Conservation (phyloP, 192 early-diverging fungal species). For the Obelidium mucronatum region DNA sequence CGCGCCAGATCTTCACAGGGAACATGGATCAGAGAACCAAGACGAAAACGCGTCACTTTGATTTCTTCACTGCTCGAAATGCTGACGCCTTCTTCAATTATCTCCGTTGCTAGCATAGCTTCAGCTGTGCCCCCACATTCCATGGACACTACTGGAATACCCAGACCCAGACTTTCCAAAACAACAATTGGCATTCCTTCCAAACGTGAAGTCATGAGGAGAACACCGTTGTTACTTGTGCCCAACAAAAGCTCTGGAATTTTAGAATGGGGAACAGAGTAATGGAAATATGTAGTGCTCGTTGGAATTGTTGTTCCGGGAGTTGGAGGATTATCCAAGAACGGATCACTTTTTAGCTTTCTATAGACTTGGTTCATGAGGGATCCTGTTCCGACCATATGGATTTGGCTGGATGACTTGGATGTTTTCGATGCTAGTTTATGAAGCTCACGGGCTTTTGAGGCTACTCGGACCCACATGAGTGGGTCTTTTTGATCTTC, state of each 20-base stretch:
- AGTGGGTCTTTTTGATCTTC: constrained; percentile 41
- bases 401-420: background rate
- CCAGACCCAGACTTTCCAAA: constrained; percentile 33
- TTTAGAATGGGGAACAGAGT: background rate
- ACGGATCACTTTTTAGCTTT: background rate
- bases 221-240: constrained; percentile 13
- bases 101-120: constrained; percentile 2
- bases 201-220: constrained; percentile 34
- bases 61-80: background rate
- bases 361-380: background rate
- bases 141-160: constrained; percentile 39
- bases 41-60: background rate
- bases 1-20: background rate
- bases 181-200: constrained; percentile 41
- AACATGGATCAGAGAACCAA: constrained; percentile 21
- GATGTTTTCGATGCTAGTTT: background rate
- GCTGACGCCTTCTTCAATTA: constrained; percentile 1
- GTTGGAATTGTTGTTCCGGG: background rate
- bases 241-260: constrained; percentile 8
- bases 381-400: constrained; percentile 25
- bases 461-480: constrained; percentile 32
- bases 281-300: background rate
- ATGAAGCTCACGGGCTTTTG: constrained; percentile 23
- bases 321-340: background rate
- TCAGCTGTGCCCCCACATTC: constrained; percentile 37